Base-by-base conservation (phyloP, 2,329 filamentous ascomycete species). In the Fusarium camptoceras region DNA sequence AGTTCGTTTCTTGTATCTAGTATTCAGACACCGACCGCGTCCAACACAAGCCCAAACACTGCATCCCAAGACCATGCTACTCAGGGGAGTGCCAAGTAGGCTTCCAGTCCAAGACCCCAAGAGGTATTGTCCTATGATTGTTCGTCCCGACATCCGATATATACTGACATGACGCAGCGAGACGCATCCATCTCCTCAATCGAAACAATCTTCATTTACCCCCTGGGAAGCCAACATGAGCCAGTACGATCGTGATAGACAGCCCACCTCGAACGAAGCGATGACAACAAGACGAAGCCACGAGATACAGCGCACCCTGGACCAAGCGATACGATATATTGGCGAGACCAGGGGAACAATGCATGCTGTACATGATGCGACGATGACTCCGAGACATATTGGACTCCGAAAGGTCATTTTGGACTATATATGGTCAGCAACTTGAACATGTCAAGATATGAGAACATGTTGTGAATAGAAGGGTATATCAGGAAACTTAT, bases 401-500 rank as follows among this genome's bases (percentile, higher is more conserved):
- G 0, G 25, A 20, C 25, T 8, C 22, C 8, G 12, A 24, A 5
- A 10, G 18, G 37, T 30, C 8, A 6, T 48, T 1, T 9, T n/a
- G 18, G 0, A n/a, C 7, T 43, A 20, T 20, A 9, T 28, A 50
- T 31, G n/a, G 67, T 74, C 24, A 74, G 64, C 43, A 11, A 39
- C 55, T n/a, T 55, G 55, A 24, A 27, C 22, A 39, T 7, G 34
- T 6, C 27, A 39, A 22, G 30, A 27, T 8, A 47, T 37, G n/a
- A 18, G 64, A 18, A 42, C 27, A 9, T 34, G 61, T 31, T 18
- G 42, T 25, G 18, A 49, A 10, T 24, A 14, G 8, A 4, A n/a
- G 22, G 22, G 16, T 4, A 28, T 28, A 47, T 79, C 77, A 80
- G 78, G 68, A 76, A 80, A 79, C 71, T 65, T 71, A 66, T 76